phyloP scores from a whole-genome alignment of 1,284 basidiomycete genomes.

The Hemileia vastatrix region DNA sequence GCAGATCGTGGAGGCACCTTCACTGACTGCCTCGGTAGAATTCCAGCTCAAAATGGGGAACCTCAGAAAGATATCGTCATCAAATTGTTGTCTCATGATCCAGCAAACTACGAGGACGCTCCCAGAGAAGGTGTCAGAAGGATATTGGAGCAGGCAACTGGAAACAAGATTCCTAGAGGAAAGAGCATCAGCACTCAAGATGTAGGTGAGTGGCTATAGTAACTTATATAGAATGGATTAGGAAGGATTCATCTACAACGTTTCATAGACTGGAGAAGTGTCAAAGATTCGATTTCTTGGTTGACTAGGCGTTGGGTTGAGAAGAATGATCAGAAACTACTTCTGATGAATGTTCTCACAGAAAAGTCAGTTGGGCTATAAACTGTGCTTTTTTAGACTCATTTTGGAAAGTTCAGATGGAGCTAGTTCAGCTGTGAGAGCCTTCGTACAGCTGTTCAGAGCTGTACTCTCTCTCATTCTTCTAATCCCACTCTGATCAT shows the following conservation, averaged over 20 bases:
- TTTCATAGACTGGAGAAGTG: too few relatives aligned
- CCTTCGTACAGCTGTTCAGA: not conserved
- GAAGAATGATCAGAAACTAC: too few relatives aligned
- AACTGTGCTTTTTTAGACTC: too few relatives aligned
- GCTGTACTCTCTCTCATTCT: not conserved
- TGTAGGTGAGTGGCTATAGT: slow-evolving; percentile 26
- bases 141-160: slow-evolving; percentile 42
- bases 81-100: slow-evolving; percentile 46
- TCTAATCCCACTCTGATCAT: slow-evolving; percentile 20
- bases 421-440: too few relatives aligned
- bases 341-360: slow-evolving; percentile 13
- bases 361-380: too few relatives aligned
- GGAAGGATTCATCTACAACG: too few relatives aligned
- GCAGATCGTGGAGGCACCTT: slow-evolving; percentile 43
- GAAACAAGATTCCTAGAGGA: slow-evolving; percentile 35
- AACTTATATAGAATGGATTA: too few relatives aligned
- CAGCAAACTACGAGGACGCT: slow-evolving; percentile 46
- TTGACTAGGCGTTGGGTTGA: too few relatives aligned
- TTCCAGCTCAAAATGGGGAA: too few relatives aligned
- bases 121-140: slow-evolving; percentile 46
- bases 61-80: slow-evolving; percentile 46
- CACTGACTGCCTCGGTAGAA: slow-evolving; percentile 37
- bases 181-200: slow-evolving; percentile 41
- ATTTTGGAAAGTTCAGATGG: too few relatives aligned
- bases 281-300: too few relatives aligned